Base-by-base conservation (phyloP, 2,329 filamentous ascomycete species). In the Berkeleyomyces rouxiae region DNA sequence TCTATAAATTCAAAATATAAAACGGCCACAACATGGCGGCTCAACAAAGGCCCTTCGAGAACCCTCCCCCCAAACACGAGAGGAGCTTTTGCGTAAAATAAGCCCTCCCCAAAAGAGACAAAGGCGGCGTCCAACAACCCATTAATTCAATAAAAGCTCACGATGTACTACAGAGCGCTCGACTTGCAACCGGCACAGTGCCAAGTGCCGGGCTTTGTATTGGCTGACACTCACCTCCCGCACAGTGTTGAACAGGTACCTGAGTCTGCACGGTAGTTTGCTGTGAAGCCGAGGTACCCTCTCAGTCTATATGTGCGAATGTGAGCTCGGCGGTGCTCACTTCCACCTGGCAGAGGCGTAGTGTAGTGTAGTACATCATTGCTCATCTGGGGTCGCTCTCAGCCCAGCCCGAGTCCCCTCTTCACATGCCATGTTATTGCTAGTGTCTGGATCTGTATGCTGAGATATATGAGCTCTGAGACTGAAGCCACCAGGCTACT, bases 41-140 rank as follows among this genome's bases (percentile, higher is more conserved):
- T 53, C 49, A 53, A 53, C 49, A 53, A 53, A 53, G 49, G 49
- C 49, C 49, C 31, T 53, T 53, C 49, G 49, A 53, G 49, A 53
- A 53, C 49, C 33, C 49, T 36, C 33, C 49, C 49, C 49, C n/a
- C 33, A 53, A 53, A 53, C 49, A 53, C 49, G 49, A 53, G 49
- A 53, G 49, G 49, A 37, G 46, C 49, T 33, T 13, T 23, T 53
- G 49, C 13, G 11, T 36, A 53, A 53, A 51, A 53, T 44, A 53
- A 53, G 37, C 49, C 16, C 31, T 33, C 49, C n/a, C 49, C 49
- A 36, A 53, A 53, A 36, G 9, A 53, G 49, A 53, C 11, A 53
- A 53, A 53, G 23, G 37, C 4, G 10, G 37, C 1, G 11, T 36
- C 37, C 37, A 53, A 53, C 37, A 36, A 3, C 13, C 33, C 31